Evolutionary conservation across 306 rosid species (phyloP).

Genomic region (Cicer cuneatum): DNA sequence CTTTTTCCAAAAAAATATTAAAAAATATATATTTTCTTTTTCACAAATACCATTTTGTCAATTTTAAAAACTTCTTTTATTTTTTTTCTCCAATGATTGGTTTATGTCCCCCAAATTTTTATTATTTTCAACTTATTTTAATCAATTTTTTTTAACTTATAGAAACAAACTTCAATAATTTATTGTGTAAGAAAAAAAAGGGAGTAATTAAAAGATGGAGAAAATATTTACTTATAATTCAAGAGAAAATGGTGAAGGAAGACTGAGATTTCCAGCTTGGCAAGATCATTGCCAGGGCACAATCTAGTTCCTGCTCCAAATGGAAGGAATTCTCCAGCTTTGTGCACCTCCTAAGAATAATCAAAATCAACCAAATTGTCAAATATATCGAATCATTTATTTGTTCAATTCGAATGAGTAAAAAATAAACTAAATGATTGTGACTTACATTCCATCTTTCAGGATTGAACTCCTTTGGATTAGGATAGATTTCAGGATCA

Average conservation of each 20-base stretch:
- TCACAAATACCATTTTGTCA: background rate
- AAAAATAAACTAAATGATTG: background rate
- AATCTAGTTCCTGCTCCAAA: slow-evolving; percentile 80
- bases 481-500: slow-evolving; percentile 65
- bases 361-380: background rate
- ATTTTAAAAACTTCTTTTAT: too few species aligned
- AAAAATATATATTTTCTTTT: too few species aligned
- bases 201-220: background rate
- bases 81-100: too few species aligned
- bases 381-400: background rate
- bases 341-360: slow-evolving; percentile 48
- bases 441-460: slow-evolving; percentile 69
- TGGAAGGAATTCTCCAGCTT: slow-evolving; percentile 74
- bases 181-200: background rate
- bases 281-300: slow-evolving; percentile 63
- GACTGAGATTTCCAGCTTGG: slow-evolving; percentile 66
- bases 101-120: too few species aligned
- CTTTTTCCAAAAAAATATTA: too few species aligned
- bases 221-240: slow-evolving; percentile 50
- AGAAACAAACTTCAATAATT: too few species aligned
- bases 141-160: too few species aligned
- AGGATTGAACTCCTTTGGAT: slow-evolving; percentile 73
- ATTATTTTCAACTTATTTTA: too few species aligned
- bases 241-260: slow-evolving; percentile 79
- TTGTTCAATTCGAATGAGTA: background rate